Base-by-base conservation (phyloP, 2,329 filamentous ascomycete genomes). In the Chaetomium sp. region DNA sequence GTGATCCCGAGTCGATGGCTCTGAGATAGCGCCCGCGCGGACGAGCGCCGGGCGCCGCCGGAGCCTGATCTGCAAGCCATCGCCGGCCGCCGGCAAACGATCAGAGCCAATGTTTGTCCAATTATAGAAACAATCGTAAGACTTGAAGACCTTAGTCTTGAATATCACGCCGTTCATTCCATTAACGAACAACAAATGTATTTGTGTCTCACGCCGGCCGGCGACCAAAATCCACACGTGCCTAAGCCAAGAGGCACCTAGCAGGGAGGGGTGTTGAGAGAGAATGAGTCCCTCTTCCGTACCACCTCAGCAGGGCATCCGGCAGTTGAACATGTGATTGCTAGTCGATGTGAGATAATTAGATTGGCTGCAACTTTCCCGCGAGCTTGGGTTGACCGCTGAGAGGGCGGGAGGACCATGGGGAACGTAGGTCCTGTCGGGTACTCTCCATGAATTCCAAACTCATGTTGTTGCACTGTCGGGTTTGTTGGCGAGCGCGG, bases 321-420 rank as follows among this genome's bases (percentile, higher is more conserved):
- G 51, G 29, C 29, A 50, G 19, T 31, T 27, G 16, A 59, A 19
- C 57, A 58, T 62, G 54, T 70, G 69, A 70, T 65, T 65, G 13
- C 57, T 50, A 42, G 38, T 12, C 25, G 10, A 47, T 62, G 33
- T 51, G 59, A 68, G 66, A 68, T 67, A 64, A 53, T 65, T 60
- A 60, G 61, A 63, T 69, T 67, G 57, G 57, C 62, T 54, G 58
- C 65, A 59, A 65, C 62, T 27, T 57, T 35, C 60, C 56, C 35
- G 55, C 33, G 23, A 27, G 55, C 35, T n/a, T 19, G 16, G 35
- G 23, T 27, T 38, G 55, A 29, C 55, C 13, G 55, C 35, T 57
- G 31, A 42, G 33, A 35, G 21, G 21, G 33, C n/a, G 21, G 21
- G 31, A 31, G n/a, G 21, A 42, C n/a, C 19, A 7, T 35, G 21